phyloP scores from a whole-genome alignment of 164 flowering plant species.

The Nymphaea thermarum region DNA sequence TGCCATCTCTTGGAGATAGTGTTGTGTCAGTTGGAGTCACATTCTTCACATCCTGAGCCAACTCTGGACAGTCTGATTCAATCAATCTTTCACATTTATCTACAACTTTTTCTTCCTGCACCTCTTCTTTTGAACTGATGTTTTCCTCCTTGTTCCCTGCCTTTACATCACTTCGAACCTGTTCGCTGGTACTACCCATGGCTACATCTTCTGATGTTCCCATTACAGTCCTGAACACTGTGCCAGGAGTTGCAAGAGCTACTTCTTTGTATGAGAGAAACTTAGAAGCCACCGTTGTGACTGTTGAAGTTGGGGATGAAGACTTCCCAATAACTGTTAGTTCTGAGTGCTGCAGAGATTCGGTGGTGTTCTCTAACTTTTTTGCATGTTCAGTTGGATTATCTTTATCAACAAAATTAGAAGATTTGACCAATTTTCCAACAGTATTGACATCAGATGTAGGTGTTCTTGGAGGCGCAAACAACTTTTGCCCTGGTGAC shows the following conservation, averaged over 20 bases:
- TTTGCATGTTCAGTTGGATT: neutral
- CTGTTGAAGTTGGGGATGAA: constrained; percentile 18
- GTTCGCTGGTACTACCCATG: neutral
- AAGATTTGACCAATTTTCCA: constrained; percentile 19
- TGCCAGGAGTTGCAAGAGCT: constrained; percentile 76
- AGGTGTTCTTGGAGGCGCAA: constrained; percentile 12
- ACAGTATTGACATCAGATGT: constrained; percentile 17
- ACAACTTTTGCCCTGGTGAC: constrained; percentile 20
- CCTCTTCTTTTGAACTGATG: neutral
- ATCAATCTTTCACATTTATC: constrained; percentile 3
- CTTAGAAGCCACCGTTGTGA: constrained; percentile 44
- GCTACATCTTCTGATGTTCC: constrained; percentile 30
- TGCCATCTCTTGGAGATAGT: constrained; percentile 9
- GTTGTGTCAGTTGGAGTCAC: constrained; percentile 15
- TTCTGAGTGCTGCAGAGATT: neutral
- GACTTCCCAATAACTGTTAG: constrained; percentile 7
- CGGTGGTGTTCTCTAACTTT: neutral
- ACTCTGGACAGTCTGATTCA: constrained; percentile 15
- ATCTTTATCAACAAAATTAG: constrained; percentile 3
- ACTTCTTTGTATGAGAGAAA: constrained; percentile 84
- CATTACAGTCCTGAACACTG: constrained; percentile 42
- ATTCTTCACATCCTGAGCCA: constrained; percentile 8
- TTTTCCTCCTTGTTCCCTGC: constrained; percentile 16
- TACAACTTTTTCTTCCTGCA: neutral
- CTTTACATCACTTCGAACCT: neutral